A percentile compares a stretch with the other conserved stretches of the same genome.
phyloP scores from a whole-genome alignment of 257 asterid species.

The Misopates orontium region DNA sequence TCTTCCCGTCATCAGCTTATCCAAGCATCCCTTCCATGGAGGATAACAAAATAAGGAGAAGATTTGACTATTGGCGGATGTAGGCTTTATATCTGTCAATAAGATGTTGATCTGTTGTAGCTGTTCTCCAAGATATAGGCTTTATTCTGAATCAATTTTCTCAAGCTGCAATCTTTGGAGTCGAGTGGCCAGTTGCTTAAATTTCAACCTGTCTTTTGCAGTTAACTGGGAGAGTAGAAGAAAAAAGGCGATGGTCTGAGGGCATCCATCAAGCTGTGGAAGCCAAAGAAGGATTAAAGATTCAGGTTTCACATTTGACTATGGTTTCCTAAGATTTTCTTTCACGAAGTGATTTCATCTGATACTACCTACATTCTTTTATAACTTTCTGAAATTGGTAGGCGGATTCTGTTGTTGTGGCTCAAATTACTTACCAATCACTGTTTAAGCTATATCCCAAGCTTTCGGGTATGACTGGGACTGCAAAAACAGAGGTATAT shows the following conservation, averaged over 20 bases:
- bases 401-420: conserved; percentile 97
- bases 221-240: conserved; percentile 99
- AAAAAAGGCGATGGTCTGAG: conserved; percentile 94
- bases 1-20: not conserved
- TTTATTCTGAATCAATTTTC: conserved; percentile 13
- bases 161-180: conserved; percentile 3
- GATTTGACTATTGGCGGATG: conserved; percentile 2
- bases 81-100: too few relatives aligned
- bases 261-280: conserved; percentile 99
- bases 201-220: conserved; percentile 33
- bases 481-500: conserved; percentile 93
- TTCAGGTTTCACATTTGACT: conserved; percentile 56
- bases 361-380: conserved; percentile 4
- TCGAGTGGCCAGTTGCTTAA: conserved; percentile 12
- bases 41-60: conserved; percentile 1
- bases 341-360: conserved; percentile 9
- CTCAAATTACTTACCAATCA: conserved; percentile 97
- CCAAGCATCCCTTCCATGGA: not conserved
- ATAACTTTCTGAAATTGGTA: conserved; percentile 34
- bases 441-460: conserved; percentile 91
- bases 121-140: not conserved
- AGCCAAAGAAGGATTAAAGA: conserved; percentile 93
- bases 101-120: conserved; percentile 7
- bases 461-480: conserved; percentile 99
- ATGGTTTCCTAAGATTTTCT: conserved; percentile 14